Percentiles rank a stretch among this genome's conserved stretches.
Conservation (phyloP, 2,329 filamentous ascomycete genomes). For the Ceratocystis lukuohia region DNA sequence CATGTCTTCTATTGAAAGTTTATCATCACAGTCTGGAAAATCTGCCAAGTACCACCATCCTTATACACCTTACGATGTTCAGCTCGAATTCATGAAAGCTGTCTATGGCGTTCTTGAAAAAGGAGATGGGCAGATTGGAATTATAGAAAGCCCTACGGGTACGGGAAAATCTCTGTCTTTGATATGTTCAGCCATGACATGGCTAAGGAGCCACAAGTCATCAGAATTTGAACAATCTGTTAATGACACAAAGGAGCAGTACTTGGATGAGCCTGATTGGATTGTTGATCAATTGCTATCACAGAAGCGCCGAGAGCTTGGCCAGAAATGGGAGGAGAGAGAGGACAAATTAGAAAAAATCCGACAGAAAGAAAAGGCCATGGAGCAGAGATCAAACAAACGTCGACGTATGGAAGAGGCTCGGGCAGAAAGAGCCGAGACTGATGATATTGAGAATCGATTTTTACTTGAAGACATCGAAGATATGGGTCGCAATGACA, state of each 20-base stretch:
- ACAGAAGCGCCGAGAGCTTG: constrained; percentile 53
- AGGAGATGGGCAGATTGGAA: constrained; percentile 62
- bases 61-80: constrained; percentile 75
- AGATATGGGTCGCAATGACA: constrained; percentile 29
- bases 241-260: constrained; percentile 31
- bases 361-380: constrained; percentile 47
- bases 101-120: constrained; percentile 64
- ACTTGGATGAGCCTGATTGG: constrained; percentile 68
- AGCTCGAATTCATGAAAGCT: constrained; percentile 73
- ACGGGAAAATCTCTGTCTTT: constrained; percentile 83
- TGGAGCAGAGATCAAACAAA: constrained; percentile 39
- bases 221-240: constrained; percentile 41
- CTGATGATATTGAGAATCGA: constrained; percentile 46
- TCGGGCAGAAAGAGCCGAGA: constrained; percentile 14
- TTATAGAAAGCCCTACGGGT: constrained; percentile 89
- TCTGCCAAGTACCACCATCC: constrained; percentile 64
- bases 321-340: constrained; percentile 54
- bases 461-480: constrained; percentile 64
- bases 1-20: background rate
- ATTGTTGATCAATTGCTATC: constrained; percentile 63
- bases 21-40: constrained; percentile 2
- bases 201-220: constrained; percentile 73
- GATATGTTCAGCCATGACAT: constrained; percentile 78
- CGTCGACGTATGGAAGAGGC: constrained; percentile 33
- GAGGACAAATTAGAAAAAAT: constrained; percentile 57